Percentiles rank a stretch among this genome's conserved stretches.
Evolutionary conservation across 495 filamentous ascomycete genomes (phyloP).

Genomic region (Penicillium alfredii): DNA sequence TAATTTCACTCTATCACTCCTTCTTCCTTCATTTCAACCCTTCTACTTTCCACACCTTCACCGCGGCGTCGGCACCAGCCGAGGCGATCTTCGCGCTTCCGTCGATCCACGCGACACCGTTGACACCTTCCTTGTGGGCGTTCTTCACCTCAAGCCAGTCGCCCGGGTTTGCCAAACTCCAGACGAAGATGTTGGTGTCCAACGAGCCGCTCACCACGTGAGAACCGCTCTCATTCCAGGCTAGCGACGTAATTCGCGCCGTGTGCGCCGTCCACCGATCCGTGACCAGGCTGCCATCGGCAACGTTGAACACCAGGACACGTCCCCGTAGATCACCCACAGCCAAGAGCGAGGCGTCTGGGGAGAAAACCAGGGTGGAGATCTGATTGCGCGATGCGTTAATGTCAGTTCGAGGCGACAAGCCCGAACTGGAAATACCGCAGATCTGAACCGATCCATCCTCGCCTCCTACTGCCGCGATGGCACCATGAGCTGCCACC

Average conservation of each 20-base stretch:
- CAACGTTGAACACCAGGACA: conserved; percentile 64
- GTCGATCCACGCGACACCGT: conserved; percentile 77
- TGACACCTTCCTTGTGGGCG: conserved; percentile 93
- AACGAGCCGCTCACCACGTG: conserved; percentile 78
- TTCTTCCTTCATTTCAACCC: conserved; percentile 54
- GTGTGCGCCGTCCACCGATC: conserved; percentile 89
- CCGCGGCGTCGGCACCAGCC: conserved; percentile 76
- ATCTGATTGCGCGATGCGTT: conserved; percentile 37
- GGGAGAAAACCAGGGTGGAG: conserved; percentile 69
- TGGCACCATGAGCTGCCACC: conserved; percentile 58
- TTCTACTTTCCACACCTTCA: conserved; percentile 84
- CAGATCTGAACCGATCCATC: conserved; percentile 68
- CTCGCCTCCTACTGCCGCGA: conserved; percentile 72
- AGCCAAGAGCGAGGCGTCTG: conserved; percentile 64
- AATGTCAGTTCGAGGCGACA: conserved; percentile 41
- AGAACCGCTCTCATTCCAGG: conserved; percentile 70
- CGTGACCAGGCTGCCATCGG: conserved; percentile 43
- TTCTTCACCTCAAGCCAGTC: conserved; percentile 71
- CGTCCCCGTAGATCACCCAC: conserved; percentile 81
- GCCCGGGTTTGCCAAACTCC: conserved; percentile 80
- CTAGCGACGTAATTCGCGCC: conserved; percentile 72
- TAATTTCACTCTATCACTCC: neutral
- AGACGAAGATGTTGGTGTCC: conserved; percentile 87
- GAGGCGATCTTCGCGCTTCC: conserved; percentile 65
- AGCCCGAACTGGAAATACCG: conserved; percentile 44